These are phyloP conservation scores for Metarhizium guizhouense DNA, from an alignment of 2,329 filamentous ascomycete species.

Conservation along the genomic window DNA sequence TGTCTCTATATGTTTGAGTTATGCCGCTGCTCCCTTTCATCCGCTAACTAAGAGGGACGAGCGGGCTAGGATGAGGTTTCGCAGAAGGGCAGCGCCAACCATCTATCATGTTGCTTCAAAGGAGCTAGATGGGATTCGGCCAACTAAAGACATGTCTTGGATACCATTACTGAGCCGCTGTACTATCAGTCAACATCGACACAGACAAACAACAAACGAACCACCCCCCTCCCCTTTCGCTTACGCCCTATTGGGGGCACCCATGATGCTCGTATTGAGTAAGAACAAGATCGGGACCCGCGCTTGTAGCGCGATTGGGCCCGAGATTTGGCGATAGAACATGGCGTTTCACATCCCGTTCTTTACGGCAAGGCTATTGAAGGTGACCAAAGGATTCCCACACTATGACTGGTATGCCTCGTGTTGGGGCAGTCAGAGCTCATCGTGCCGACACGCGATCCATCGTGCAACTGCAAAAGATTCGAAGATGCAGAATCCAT, in stretches of 20 bases:
- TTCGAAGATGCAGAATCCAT: neutral
- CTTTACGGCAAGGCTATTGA: conserved; percentile 8
- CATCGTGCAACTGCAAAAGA: conserved; percentile 2
- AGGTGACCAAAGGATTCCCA: neutral
- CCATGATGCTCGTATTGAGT: neutral
- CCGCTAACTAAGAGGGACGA: too few relatives aligned
- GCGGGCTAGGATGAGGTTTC: too few relatives aligned
- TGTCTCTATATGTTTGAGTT: too few relatives aligned
- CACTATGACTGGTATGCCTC: conserved; percentile 15
- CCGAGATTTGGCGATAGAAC: neutral
- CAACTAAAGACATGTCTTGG: conserved; percentile 12
- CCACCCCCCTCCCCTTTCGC: too few relatives aligned
- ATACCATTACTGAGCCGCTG: conserved; percentile 5
- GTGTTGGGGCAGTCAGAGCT: conserved; percentile 5
- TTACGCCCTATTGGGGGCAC: neutral
- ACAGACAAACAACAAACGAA: too few relatives aligned
- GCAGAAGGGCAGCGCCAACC: too few relatives aligned
- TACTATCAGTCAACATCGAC: neutral
- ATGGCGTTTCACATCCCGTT: conserved; percentile 12
- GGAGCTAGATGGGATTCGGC: too few relatives aligned
- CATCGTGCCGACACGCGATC: conserved; percentile 9
- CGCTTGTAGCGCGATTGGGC: conserved; percentile 3
- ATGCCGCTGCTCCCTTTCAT: too few relatives aligned
- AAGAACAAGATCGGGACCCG: conserved; percentile 1
- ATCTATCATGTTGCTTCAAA: too few relatives aligned